A percentile compares a stretch with the other conserved stretches of the same genome.
Conservation (phyloP, 75 land plant species). For the Pinus tabuliformis region DNA sequence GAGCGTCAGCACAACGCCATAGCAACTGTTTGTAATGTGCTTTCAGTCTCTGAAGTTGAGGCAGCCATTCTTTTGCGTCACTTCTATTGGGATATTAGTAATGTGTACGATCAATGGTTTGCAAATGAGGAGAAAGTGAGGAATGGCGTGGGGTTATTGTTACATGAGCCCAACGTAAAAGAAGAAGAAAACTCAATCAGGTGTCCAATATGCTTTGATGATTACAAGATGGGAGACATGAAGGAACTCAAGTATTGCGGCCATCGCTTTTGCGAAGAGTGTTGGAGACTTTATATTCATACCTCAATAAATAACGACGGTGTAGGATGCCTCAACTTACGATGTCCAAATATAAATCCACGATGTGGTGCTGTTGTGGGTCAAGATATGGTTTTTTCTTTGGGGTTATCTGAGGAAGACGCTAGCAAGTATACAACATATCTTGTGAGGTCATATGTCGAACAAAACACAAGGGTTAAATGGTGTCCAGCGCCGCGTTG, state of each 20-base stretch:
- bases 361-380: neutral
- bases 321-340: no score
- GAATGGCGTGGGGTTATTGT: neutral
- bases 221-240: neutral
- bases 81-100: conserved; percentile 41
- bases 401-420: neutral
- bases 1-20: conserved; percentile 58
- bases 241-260: neutral
- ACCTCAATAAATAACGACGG: neutral
- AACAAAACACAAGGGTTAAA: no score
- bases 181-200: neutral
- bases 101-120: neutral
- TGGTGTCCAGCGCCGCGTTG: no score
- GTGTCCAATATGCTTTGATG: neutral
- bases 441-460: no score
- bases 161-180: no score
- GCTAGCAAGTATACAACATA: neutral
- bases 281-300: neutral
- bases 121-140: neutral
- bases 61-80: conserved; percentile 61
- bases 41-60: conserved; percentile 44
- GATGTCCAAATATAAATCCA: neutral
- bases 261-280: neutral
- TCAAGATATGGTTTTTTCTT: no score
- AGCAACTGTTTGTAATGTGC: conserved; percentile 34